These are phyloP conservation scores for Arachis monticola DNA, from an alignment of 331 rosid genomes.

Conservation along the genomic window DNA sequence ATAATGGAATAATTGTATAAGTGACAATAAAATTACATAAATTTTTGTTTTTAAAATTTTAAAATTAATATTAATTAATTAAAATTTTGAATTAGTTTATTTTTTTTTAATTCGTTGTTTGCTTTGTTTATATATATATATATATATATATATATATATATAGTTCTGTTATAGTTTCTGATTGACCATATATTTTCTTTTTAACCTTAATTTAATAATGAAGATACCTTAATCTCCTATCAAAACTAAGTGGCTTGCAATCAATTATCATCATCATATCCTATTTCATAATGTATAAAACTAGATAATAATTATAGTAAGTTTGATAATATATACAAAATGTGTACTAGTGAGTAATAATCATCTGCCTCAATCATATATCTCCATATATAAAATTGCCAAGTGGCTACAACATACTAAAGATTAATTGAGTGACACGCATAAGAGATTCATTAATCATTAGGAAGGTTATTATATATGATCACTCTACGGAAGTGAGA, in stretches of 20 bases:
- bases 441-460: slow-evolving; percentile 7
- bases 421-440: slow-evolving; percentile 28
- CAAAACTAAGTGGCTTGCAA: not conserved
- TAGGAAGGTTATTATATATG: slow-evolving; percentile 3
- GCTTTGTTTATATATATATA: no score
- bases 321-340: not conserved
- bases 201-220: slow-evolving; percentile 1
- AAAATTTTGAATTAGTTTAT: no score
- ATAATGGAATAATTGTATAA: no score
- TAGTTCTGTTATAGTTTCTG: no score
- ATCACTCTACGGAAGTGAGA: not conserved
- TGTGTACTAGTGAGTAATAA: not conserved
- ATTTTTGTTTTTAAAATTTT: no score
- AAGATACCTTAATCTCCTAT: slow-evolving; percentile 14
- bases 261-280: not conserved
- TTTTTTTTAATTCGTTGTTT: no score
- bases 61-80: no score
- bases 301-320: not conserved
- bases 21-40: no score
- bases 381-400: not conserved
- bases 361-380: not conserved
- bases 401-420: slow-evolving; percentile 1
- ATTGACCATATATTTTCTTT: not conserved
- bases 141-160: no score
- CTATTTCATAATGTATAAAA: not conserved